Evolutionary conservation across 176 grass and related monocot genomes (phyloP).

Genomic region (Phragmites australis): DNA sequence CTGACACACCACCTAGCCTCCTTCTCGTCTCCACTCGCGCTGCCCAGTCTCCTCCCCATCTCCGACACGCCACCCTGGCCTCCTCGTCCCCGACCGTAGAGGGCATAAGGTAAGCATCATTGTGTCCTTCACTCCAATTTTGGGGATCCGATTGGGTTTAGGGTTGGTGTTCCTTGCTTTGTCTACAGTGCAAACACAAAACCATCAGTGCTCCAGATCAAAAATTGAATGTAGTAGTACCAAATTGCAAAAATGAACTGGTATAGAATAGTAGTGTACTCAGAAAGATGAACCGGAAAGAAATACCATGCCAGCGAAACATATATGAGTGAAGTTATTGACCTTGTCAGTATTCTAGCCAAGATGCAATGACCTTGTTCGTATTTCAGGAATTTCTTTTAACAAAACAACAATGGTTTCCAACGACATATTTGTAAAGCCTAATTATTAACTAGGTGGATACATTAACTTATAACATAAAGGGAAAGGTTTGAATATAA

Average conservation of each 20-base stretch:
- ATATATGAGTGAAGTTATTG: neutral
- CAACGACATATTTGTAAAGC: neutral
- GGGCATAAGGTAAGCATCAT: no score
- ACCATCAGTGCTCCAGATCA: constrained; percentile 26
- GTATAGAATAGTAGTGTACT: neutral
- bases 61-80: no score
- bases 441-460: neutral
- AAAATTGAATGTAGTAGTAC: neutral
- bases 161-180: no score
- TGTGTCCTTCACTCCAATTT: no score
- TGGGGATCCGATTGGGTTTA: no score
- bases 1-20: no score
- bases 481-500: neutral
- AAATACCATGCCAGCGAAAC: neutral
- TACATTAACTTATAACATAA: no score
- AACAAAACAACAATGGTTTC: neutral
- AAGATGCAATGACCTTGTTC: neutral
- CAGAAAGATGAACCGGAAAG: neutral
- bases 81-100: no score
- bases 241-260: constrained; percentile 14
- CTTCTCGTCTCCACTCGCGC: no score
- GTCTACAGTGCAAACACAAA: no score
- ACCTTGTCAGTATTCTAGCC: neutral
- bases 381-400: neutral
- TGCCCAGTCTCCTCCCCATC: no score